Conservation (phyloP, 768 basidiomycete genomes). For the Lactifluus subvellereus region DNA sequence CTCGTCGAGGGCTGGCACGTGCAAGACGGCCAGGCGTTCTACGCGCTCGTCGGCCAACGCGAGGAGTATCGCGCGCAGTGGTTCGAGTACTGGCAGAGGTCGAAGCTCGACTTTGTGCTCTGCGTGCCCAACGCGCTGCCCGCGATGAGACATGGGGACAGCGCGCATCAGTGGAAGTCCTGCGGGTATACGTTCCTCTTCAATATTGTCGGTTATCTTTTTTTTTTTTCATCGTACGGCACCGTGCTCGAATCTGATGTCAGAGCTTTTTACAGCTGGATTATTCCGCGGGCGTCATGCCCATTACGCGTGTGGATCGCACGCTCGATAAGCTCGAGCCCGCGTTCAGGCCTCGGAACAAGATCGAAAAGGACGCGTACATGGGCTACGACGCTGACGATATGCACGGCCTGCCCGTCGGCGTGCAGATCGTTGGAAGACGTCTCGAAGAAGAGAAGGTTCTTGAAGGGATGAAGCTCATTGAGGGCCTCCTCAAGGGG, state of each 20-base stretch:
- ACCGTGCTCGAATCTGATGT: background rate
- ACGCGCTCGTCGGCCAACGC: conserved; percentile 42
- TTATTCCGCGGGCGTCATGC: conserved; percentile 53
- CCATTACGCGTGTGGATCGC: conserved; percentile 49
- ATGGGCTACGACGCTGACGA: conserved; percentile 50
- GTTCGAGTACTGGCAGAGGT: conserved; percentile 36
- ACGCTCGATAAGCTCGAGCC: conserved; percentile 36
- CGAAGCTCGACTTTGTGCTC: conserved; percentile 56
- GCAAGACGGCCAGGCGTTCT: conserved; percentile 49
- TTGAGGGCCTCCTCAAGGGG: conserved; percentile 32
- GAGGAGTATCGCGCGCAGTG: conserved; percentile 39
- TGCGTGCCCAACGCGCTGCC: conserved; percentile 59
- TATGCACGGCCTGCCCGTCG: conserved; percentile 65
- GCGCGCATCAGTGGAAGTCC: conserved; percentile 45
- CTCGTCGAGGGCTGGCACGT: conserved; percentile 43
- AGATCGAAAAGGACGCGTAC: conserved; percentile 43
- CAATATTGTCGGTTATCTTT: conserved; percentile 45
- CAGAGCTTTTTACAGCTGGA: conserved; percentile 36
- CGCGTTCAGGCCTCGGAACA: conserved; percentile 37
- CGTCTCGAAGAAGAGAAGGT: conserved; percentile 71
- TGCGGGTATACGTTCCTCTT: conserved; percentile 63
- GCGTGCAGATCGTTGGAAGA: conserved; percentile 58
- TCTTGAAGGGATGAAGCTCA: conserved; percentile 59
- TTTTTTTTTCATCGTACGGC: background rate
- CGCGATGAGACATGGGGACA: conserved; percentile 49